Evolutionary conservation across 225 moss, liverwort and hornwort species (phyloP).

Genomic region (Ulota crispa): DNA sequence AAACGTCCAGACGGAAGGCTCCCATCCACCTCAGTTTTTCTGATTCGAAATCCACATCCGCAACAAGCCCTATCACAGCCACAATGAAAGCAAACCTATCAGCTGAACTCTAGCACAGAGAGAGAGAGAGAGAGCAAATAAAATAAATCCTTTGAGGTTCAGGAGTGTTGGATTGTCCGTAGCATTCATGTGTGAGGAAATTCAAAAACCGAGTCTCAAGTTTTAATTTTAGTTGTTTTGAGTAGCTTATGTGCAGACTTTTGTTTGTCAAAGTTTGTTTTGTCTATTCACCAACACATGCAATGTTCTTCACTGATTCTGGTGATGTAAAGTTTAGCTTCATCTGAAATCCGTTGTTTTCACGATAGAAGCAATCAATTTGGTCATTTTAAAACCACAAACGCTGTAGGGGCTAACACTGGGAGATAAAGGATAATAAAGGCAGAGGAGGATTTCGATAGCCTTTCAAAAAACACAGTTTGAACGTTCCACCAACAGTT

Average conservation of each 20-base stretch:
- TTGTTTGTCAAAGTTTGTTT: background rate
- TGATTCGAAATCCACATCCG: conserved; percentile 93
- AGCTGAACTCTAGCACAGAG: conserved; percentile 6
- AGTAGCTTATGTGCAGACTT: background rate
- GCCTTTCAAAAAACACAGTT: background rate
- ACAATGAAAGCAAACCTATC: conserved; percentile 5
- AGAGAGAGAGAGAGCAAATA: too few relatives aligned
- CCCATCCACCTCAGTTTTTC: conserved; percentile 80
- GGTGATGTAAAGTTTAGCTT: background rate
- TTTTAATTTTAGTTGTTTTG: background rate
- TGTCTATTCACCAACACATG: background rate
- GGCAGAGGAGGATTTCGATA: background rate
- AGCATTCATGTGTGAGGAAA: background rate
- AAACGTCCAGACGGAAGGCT: conserved; percentile 73
- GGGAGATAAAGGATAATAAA: background rate
- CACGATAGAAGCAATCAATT: background rate
- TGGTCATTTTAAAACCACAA: background rate
- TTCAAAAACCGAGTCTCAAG: background rate
- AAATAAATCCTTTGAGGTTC: background rate
- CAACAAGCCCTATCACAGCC: conserved; percentile 68
- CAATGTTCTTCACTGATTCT: background rate
- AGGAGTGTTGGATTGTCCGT: background rate
- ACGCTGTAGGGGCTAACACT: background rate
- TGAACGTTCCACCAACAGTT: background rate
- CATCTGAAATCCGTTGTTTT: background rate